phyloP scores from a whole-genome alignment of 2,329 filamentous ascomycete genomes.

The Trichoderma gracile region DNA sequence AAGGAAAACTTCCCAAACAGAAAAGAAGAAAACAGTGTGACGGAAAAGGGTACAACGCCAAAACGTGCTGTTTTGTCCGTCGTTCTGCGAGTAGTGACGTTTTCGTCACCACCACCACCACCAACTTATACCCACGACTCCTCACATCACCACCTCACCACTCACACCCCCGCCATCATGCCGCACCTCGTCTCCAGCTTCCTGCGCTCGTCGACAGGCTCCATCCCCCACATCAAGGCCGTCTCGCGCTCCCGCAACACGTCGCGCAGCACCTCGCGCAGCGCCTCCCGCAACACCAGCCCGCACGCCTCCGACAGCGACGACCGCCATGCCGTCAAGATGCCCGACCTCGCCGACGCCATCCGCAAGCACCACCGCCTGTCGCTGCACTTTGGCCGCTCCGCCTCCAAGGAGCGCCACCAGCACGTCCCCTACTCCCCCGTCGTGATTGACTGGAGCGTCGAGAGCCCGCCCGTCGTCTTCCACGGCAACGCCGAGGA shows the following conservation, averaged over 20 bases:
- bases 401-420: constrained; percentile 42
- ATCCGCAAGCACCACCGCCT: constrained; percentile 47
- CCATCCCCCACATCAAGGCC: constrained; percentile 52
- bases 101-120: constrained; percentile 14
- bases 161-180: constrained; percentile 43
- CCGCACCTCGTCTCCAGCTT: constrained; percentile 60
- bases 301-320: constrained; percentile 42
- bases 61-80: background rate
- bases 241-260: constrained; percentile 36
- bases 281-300: constrained; percentile 37
- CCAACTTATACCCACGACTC: background rate
- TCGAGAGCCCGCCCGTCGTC: constrained; percentile 85
- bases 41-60: background rate
- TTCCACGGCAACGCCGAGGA: constrained; percentile 74
- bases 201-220: constrained; percentile 58
- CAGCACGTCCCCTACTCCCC: constrained; percentile 39
- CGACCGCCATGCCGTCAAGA: constrained; percentile 41
- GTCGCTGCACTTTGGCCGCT: constrained; percentile 43
- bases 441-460: constrained; percentile 55
- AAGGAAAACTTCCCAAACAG: background rate
- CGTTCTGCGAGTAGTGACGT: background rate
- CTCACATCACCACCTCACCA: background rate
- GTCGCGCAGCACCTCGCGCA: constrained; percentile 35
- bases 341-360: constrained; percentile 43
- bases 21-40: background rate